Conservation (phyloP, 1,284 basidiomycete genomes). For the Termitomyces sp. region DNA sequence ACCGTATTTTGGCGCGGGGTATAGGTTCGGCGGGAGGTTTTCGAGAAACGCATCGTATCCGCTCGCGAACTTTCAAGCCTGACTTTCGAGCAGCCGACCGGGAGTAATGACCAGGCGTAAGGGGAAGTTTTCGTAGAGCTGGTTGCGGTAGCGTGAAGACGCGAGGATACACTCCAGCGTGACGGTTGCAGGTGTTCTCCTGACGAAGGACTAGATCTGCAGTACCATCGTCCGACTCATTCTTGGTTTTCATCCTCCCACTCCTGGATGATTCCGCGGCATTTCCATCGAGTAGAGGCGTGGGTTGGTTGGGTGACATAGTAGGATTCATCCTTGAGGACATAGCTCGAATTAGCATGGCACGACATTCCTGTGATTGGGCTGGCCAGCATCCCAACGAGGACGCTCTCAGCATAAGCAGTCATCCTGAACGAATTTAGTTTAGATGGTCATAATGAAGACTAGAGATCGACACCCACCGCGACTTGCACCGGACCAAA, state of each 20-base stretch:
- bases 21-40: not conserved
- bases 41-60: not conserved
- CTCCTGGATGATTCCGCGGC: constrained; percentile 10
- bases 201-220: not conserved
- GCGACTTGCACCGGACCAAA: constrained; percentile 39
- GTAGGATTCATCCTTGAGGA: constrained; percentile 1
- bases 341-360: constrained; percentile 5
- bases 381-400: constrained; percentile 42
- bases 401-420: constrained; percentile 79
- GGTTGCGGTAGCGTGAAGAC: constrained; percentile 7
- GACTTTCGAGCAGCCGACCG: not conserved
- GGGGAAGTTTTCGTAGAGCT: not conserved
- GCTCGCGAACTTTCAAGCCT: not conserved
- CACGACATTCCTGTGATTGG: constrained; percentile 10
- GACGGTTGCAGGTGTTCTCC: not conserved
- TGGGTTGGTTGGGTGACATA: not conserved
- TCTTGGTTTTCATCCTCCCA: not conserved
- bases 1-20: not conserved
- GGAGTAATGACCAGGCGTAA: not conserved
- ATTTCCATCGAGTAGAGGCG: constrained; percentile 2
- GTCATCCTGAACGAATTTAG: constrained; percentile 53
- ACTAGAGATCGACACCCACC: constrained; percentile 33
- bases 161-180: not conserved
- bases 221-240: not conserved
- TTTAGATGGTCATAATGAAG: constrained; percentile 3